Evolutionary conservation across 2,329 filamentous ascomycete species (phyloP).

Genomic region (Incumbomyces delicatus): DNA sequence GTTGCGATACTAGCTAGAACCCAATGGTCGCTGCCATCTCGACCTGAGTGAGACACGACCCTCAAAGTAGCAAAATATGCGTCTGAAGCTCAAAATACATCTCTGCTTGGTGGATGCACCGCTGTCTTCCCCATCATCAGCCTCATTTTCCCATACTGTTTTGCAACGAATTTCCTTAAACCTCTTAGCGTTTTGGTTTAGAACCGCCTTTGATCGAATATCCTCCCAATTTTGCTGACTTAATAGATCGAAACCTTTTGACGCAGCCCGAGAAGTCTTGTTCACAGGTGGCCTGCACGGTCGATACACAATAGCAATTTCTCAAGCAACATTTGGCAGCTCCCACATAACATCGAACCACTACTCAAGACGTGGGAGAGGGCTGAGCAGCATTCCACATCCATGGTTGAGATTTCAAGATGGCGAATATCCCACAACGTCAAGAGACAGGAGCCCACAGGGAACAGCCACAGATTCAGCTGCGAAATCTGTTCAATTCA

Average conservation of each 20-base stretch:
- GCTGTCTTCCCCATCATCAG: neutral
- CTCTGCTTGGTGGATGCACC: neutral
- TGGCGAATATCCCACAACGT: too few species aligned
- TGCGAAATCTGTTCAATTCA: constrained; percentile 6
- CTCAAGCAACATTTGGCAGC: too few species aligned
- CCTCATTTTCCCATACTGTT: neutral
- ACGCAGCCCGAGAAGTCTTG: too few species aligned
- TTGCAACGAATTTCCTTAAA: neutral
- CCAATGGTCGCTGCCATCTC: too few species aligned
- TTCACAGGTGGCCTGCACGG: too few species aligned
- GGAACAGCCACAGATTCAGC: neutral
- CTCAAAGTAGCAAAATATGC: neutral
- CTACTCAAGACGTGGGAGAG: too few species aligned
- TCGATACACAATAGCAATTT: too few species aligned
- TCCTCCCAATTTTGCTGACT: neutral
- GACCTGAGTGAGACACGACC: neutral
- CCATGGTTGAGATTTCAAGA: too few species aligned
- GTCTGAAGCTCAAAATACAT: neutral
- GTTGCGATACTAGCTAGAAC: neutral
- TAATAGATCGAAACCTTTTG: neutral
- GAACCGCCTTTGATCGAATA: too few species aligned
- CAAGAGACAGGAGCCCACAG: too few species aligned
- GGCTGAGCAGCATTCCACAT: too few species aligned
- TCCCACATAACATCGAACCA: too few species aligned
- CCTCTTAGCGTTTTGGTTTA: neutral